Conservation (phyloP, 352 stramenopile genomes). For the Globisporangium recalcitrans region DNA sequence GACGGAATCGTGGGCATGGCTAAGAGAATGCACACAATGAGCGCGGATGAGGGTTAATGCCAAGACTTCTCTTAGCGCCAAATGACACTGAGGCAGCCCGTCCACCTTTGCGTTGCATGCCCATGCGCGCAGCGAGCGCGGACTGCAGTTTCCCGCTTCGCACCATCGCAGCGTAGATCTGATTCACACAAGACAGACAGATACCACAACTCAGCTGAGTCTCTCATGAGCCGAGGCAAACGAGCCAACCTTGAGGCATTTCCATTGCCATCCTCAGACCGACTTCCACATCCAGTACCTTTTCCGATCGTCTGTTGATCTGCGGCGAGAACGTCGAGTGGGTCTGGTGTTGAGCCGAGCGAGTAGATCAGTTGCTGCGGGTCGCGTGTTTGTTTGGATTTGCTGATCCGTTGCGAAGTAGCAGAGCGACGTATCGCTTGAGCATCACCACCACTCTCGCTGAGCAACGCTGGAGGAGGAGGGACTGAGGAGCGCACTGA, state of each 20-base stretch:
- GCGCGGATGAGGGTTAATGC: too few relatives aligned
- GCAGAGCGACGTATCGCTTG: neutral
- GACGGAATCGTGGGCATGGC: constrained; percentile 18
- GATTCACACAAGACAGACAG: neutral
- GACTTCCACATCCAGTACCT: constrained; percentile 19
- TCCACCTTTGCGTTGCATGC: constrained; percentile 19
- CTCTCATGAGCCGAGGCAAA: neutral
- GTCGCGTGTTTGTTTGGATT: constrained; percentile 9
- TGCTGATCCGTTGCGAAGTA: neutral
- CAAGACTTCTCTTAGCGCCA: too few relatives aligned
- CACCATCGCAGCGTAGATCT: constrained; percentile 53
- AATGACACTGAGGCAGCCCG: too few relatives aligned
- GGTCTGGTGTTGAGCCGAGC: constrained; percentile 3
- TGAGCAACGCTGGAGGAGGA: constrained; percentile 5
- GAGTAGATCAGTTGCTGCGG: constrained; percentile 13
- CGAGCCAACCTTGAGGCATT: neutral
- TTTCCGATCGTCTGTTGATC: constrained; percentile 42
- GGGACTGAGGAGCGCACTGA: neutral
- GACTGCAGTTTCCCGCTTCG: constrained; percentile 30
- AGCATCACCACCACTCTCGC: neutral
- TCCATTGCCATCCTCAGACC: neutral
- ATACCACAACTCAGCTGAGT: neutral
- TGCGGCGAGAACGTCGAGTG: constrained; percentile 43
- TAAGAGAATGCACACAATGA: neutral
- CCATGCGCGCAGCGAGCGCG: constrained; percentile 21